A percentile compares a stretch with the other conserved stretches of the same genome.
Evolutionary conservation across 805 yeast genomes (phyloP).

Genomic region (Soucietia sequanensis): DNA sequence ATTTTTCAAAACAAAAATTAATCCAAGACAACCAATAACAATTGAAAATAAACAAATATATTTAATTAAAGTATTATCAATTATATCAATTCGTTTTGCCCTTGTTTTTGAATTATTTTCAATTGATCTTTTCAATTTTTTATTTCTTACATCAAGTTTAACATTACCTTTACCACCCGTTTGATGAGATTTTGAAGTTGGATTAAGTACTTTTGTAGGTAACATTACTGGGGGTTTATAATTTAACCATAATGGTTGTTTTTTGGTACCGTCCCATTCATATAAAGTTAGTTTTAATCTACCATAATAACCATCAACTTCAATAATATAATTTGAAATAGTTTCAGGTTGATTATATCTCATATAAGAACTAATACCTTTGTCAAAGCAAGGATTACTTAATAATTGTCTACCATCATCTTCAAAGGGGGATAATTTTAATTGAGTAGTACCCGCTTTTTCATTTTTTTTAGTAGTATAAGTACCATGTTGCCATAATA

Average conservation of each 20-base stretch:
- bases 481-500: constrained; percentile 22
- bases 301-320: constrained; percentile 15
- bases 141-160: too few species aligned
- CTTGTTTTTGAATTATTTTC: constrained; percentile 7
- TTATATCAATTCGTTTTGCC: neutral
- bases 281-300: constrained; percentile 13
- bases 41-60: too few species aligned
- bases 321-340: constrained; percentile 12
- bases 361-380: constrained; percentile 13
- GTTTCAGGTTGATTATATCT: constrained; percentile 14
- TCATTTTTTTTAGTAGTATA: constrained; percentile 5
- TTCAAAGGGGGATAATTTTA: constrained; percentile 11
- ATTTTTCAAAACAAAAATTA: too few species aligned
- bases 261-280: constrained; percentile 14
- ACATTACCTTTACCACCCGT: neutral
- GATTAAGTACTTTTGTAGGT: constrained; percentile 17
- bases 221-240: constrained; percentile 19
- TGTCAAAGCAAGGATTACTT: constrained; percentile 18
- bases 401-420: constrained; percentile 20
- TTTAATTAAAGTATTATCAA: too few species aligned
- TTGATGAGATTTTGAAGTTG: constrained; percentile 5
- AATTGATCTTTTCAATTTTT: constrained; percentile 10
- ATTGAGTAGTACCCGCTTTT: constrained; percentile 6
- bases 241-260: constrained; percentile 19
- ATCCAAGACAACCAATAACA: too few species aligned